Conservation (phyloP, 805 yeast species). For the Pichia phayaonensis region DNA sequence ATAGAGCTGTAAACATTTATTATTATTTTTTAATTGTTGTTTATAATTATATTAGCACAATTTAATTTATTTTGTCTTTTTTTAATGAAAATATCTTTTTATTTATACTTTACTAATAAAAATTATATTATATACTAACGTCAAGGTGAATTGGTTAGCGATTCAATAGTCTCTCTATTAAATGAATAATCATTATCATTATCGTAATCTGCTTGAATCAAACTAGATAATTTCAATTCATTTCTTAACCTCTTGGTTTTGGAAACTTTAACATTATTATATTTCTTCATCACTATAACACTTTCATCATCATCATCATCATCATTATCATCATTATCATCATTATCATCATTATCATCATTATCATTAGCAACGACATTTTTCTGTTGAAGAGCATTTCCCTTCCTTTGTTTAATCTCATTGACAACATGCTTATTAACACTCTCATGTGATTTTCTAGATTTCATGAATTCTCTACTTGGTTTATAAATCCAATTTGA, state of each 20-base stretch:
- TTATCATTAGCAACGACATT: conserved; percentile 18
- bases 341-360: conserved; percentile 14
- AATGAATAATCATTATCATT: background rate
- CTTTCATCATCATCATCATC: conserved; percentile 16
- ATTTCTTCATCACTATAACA: conserved; percentile 2
- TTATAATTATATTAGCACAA: background rate
- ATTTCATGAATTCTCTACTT: conserved; percentile 16
- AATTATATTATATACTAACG: background rate
- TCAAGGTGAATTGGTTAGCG: conserved; percentile 3
- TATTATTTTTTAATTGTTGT: background rate
- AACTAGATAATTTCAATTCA: conserved; percentile 13
- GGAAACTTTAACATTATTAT: conserved; percentile 1
- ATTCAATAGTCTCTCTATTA: conserved; percentile 7
- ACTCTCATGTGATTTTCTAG: conserved; percentile 11
- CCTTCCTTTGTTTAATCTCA: background rate
- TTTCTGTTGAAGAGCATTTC: conserved; percentile 22
- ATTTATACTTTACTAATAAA: background rate
- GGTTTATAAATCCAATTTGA: conserved; percentile 22
- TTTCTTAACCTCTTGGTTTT: conserved; percentile 2
- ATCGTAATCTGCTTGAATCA: conserved; percentile 10
- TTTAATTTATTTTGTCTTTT: background rate
- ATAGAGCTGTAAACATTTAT: background rate
- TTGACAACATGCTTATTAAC: conserved; percentile 3
- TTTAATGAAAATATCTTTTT: background rate
- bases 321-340: background rate